Evolutionary conservation across 2,329 filamentous ascomycete species (phyloP).

Genomic region (Knufia petricola): DNA sequence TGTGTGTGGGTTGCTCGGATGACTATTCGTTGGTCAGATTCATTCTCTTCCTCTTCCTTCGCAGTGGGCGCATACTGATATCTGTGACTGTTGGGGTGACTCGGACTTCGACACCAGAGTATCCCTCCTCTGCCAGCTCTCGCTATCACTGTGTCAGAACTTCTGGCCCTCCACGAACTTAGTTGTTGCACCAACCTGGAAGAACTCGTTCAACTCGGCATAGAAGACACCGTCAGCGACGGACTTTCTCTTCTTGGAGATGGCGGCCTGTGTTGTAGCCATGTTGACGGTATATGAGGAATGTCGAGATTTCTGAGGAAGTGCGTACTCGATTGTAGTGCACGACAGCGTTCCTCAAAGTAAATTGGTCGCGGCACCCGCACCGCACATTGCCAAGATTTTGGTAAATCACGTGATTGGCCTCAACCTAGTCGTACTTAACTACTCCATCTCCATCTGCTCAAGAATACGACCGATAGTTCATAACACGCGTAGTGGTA

Average conservation of each 20-base stretch:
- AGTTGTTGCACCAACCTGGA: conserved; percentile 48
- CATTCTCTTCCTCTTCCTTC: background rate
- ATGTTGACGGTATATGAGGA: conserved; percentile 27
- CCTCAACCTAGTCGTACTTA: background rate
- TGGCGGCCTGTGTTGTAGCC: conserved; percentile 43
- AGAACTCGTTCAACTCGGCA: conserved; percentile 99
- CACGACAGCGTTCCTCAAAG: too few species aligned
- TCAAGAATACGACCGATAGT: too few species aligned
- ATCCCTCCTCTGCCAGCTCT: conserved; percentile 99
- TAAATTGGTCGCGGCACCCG: too few species aligned
- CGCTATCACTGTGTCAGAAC: conserved; percentile 40
- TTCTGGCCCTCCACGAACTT: too few species aligned
- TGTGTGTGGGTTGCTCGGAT: conserved; percentile 99
- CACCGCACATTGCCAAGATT: background rate
- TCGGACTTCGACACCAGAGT: conserved; percentile 99
- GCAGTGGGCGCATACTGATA: conserved; percentile 57
- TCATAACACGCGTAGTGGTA: too few species aligned
- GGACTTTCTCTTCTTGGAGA: conserved; percentile 57
- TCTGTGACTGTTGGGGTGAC: conserved; percentile 99
- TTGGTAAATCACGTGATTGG: background rate
- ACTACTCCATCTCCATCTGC: background rate
- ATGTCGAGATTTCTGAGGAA: background rate
- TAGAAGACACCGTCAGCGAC: conserved; percentile 99
- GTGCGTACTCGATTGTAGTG: background rate
- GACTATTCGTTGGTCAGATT: conserved; percentile 40